Evolutionary conservation across 2,329 filamentous ascomycete genomes (phyloP).

Genomic region (Aspergillus calidoustus): DNA sequence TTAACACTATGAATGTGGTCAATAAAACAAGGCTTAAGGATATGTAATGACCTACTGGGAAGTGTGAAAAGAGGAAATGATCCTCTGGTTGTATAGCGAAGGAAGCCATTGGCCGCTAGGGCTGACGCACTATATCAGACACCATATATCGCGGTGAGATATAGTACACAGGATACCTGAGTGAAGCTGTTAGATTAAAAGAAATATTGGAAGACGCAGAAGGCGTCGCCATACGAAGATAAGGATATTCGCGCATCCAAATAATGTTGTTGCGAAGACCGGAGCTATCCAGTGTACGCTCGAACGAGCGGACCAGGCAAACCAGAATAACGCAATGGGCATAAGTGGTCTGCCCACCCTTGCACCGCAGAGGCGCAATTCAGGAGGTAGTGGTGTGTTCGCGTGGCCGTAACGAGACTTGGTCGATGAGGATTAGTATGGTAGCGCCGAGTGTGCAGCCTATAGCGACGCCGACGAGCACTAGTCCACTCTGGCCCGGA

Average conservation of each 20-base stretch:
- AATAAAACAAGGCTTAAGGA: background rate
- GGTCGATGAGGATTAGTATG: background rate
- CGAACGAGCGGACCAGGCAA: constrained; percentile 51
- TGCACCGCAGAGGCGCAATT: constrained; percentile 53
- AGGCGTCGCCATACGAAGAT: background rate
- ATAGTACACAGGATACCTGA: constrained; percentile 47
- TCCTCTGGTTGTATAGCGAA: constrained; percentile 38
- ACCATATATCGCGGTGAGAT: constrained; percentile 37
- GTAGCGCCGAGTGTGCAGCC: background rate
- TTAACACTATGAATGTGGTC: constrained; percentile 29
- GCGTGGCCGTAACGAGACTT: background rate
- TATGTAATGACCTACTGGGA: constrained; percentile 18
- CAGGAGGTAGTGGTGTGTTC: constrained; percentile 45
- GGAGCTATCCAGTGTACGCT: constrained; percentile 47
- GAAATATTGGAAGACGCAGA: background rate
- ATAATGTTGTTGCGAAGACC: background rate
- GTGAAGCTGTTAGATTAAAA: background rate
- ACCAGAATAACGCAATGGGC: constrained; percentile 54
- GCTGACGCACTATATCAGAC: constrained; percentile 33
- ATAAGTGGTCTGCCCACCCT: constrained; percentile 56
- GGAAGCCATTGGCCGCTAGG: constrained; percentile 39
- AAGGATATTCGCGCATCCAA: constrained; percentile 2
- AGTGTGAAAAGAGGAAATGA: constrained; percentile 44
- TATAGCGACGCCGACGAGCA: background rate
- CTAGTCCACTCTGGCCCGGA: constrained; percentile 53